Conservation (phyloP, 805 yeast species). For the Saccharomyces mikatae region DNA sequence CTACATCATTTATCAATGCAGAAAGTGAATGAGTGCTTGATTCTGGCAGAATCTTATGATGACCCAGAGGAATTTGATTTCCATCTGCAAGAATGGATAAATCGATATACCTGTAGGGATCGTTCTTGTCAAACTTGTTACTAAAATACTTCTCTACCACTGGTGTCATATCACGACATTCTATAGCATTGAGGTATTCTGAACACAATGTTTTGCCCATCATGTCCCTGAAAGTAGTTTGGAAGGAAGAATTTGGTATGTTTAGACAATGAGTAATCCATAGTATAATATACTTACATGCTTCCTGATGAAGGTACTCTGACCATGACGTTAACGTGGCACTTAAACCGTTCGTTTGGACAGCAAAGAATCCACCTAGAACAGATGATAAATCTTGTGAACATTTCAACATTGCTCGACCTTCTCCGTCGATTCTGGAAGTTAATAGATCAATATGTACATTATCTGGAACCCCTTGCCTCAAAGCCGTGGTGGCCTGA, state of each 20-base stretch:
- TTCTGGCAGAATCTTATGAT: constrained; percentile 22
- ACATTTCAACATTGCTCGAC: constrained; percentile 41
- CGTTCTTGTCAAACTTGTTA: constrained; percentile 9
- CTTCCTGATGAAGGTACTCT: constrained; percentile 43
- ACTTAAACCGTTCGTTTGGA: constrained; percentile 44
- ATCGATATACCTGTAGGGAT: constrained; percentile 21
- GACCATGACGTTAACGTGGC: constrained; percentile 46
- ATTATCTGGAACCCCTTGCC: constrained; percentile 32
- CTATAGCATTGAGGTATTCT: constrained; percentile 9
- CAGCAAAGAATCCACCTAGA: constrained; percentile 31
- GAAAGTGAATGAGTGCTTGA: constrained; percentile 26
- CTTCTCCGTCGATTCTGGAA: constrained; percentile 39
- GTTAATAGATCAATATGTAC: constrained; percentile 32
- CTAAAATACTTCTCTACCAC: constrained; percentile 19
- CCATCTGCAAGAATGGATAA: constrained; percentile 30
- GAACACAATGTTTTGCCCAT: constrained; percentile 40
- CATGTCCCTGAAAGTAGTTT: constrained; percentile 33
- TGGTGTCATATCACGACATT: constrained; percentile 20
- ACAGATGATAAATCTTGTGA: constrained; percentile 22
- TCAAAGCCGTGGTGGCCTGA: constrained; percentile 45
- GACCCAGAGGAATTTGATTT: constrained; percentile 30
- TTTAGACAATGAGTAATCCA: constrained; percentile 43
- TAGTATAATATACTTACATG: constrained; percentile 37
- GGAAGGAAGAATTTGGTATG: constrained; percentile 34
- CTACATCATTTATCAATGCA: constrained; percentile 13